phyloP scores from a whole-genome alignment of 108 stramenopile species.

The Phaeodactylum tricornutum region DNA sequence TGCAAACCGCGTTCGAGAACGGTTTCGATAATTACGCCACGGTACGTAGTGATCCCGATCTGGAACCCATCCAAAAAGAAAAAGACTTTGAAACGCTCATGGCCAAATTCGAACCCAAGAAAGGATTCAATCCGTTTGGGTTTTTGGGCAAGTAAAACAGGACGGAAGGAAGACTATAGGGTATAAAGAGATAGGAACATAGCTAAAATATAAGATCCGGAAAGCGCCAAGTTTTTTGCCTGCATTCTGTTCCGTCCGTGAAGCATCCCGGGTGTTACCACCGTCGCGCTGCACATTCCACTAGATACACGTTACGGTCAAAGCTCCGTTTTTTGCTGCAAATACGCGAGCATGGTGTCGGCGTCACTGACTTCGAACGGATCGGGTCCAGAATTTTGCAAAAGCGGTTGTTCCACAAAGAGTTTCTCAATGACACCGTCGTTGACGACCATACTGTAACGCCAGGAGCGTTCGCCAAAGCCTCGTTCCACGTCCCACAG shows the following conservation, averaged over 20 bases:
- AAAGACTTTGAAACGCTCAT: constrained; percentile 50
- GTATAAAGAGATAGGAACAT: no score
- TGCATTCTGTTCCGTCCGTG: no score
- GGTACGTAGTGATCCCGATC: constrained; percentile 64
- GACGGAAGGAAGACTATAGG: no score
- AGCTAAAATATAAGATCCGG: no score
- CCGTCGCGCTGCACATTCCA: no score
- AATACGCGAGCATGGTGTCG: constrained; percentile 35
- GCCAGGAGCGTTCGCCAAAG: constrained; percentile 41
- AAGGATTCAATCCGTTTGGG: constrained; percentile 59
- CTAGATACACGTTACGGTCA: no score
- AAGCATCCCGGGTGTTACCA: no score
- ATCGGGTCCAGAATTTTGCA: constrained; percentile 32
- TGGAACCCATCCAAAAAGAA: constrained; percentile 30
- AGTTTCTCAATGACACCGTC: constrained; percentile 37
- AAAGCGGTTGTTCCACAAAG: constrained; percentile 18
- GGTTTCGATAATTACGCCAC: constrained; percentile 75
- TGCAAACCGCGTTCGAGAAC: constrained; percentile 54
- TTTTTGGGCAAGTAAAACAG: constrained; percentile 27
- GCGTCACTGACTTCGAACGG: constrained; percentile 48
- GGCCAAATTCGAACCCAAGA: constrained; percentile 44
- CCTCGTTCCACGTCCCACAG: constrained; percentile 33
- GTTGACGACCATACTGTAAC: constrained; percentile 41
- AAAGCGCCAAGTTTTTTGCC: no score
- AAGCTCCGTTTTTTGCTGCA: no score